Conservation (phyloP, 2,329 filamentous ascomycete species). For the Penicillium occitanis region DNA sequence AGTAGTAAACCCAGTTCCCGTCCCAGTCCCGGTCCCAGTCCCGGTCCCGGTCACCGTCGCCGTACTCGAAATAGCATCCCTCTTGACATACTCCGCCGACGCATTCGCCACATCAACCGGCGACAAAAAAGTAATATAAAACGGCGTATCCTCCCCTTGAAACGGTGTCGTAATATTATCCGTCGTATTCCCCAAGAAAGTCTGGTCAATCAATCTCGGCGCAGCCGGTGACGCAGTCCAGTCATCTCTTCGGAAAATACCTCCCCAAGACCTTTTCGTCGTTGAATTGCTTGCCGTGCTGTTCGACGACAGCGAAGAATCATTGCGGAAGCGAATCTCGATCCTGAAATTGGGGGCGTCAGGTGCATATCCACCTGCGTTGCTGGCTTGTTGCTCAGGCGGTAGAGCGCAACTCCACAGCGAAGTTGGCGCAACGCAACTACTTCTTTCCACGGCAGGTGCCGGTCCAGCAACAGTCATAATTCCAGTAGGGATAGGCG, state of each 20-base stretch:
- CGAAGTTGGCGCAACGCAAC: conserved; percentile 69
- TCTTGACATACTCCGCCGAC: background rate
- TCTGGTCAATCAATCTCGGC: conserved; percentile 64
- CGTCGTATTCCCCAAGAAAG: conserved; percentile 81
- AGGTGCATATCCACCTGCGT: conserved; percentile 59
- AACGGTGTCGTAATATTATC: conserved; percentile 71
- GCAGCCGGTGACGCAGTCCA: conserved; percentile 44
- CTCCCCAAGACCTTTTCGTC: conserved; percentile 31
- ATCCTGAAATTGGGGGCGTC: conserved; percentile 77
- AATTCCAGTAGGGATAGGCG: conserved; percentile 80
- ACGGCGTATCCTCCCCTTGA: conserved; percentile 81
- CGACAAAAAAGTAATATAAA: conserved; percentile 73
- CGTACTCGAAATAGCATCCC: conserved; percentile 3
- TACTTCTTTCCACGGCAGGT: conserved; percentile 61
- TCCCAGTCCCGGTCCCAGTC: background rate
- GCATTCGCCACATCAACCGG: conserved; percentile 27
- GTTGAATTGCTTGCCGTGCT: conserved; percentile 46
- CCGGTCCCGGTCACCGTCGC: background rate
- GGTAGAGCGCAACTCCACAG: conserved; percentile 86
- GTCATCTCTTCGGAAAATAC: conserved; percentile 33
- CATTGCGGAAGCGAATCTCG: conserved; percentile 65
- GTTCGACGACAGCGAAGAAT: background rate
- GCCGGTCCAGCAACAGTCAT: conserved; percentile 74
- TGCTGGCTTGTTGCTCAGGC: conserved; percentile 68
- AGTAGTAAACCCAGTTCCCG: background rate